Conservation (phyloP, 1,284 basidiomycete species). For the Marasmius sp. region DNA sequence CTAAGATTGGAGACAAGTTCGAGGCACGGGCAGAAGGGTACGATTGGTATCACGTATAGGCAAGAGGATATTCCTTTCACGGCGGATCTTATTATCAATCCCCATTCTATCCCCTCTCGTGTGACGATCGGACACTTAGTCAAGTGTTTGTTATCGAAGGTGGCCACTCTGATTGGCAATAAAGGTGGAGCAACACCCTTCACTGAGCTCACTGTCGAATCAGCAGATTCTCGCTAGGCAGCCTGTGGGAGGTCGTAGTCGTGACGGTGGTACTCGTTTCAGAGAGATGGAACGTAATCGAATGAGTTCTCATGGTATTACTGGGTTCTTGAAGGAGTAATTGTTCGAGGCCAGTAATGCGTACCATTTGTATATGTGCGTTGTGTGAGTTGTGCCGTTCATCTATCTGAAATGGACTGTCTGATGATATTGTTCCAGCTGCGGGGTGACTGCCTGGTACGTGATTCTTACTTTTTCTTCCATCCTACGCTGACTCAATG, state of each 20-base stretch:
- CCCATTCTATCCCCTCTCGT: too few relatives aligned
- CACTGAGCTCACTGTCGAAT: constrained; percentile 96
- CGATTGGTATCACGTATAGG: too few relatives aligned
- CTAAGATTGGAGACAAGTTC: constrained; percentile 98
- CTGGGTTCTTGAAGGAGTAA: constrained; percentile 94
- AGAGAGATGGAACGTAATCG: constrained; percentile 99
- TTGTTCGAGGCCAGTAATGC: constrained; percentile 93
- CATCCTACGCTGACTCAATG: too few relatives aligned
- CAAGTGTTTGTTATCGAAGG: constrained; percentile 96
- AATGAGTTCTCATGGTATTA: constrained; percentile 99
- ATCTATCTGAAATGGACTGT: too few relatives aligned
- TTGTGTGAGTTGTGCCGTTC: constrained; percentile 88
- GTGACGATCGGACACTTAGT: too few relatives aligned
- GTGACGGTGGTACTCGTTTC: constrained; percentile 98
- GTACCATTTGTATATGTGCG: constrained; percentile 95
- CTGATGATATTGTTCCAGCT: too few relatives aligned
- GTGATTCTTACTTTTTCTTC: too few relatives aligned
- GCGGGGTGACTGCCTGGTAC: too few relatives aligned
- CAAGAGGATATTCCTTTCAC: too few relatives aligned
- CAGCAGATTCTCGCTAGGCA: constrained; percentile 97
- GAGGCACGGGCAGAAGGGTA: constrained; percentile 99
- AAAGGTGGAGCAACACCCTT: constrained; percentile 99
- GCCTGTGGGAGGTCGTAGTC: constrained; percentile 97
- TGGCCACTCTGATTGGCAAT: constrained; percentile 93
- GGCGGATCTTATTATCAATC: too few relatives aligned